Evolutionary conservation across 1,139 yeast genomes (phyloP), one percentile per base, ranked within the genome.

Genomic region (Suhomyces ambrosiae): DNA sequence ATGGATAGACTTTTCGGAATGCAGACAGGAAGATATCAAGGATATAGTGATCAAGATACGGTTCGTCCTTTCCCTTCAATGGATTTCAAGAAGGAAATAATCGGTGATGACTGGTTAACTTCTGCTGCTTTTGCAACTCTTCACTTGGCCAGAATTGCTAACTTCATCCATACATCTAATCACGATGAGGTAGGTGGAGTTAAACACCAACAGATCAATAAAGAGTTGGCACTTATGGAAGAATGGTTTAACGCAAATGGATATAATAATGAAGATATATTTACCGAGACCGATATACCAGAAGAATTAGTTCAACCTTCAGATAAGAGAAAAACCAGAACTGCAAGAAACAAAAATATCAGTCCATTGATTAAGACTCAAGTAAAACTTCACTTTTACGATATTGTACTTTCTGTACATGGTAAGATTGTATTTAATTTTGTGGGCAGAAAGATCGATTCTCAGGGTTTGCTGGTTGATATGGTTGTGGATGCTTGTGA

Each of bases 1-100:
- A 61, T 79, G 63, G 88, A 82, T 48, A 61, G 82, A 38, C 46
- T 78, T 13, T 56, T 78, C 40, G 78, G 79, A 3, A 57, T 80
- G 26, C 86, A 79, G 47, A 65, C 70, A 25, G 86, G 87, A 2
- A 58, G 80, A 35, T 60, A 63, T 32, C 65, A 69, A 44, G 71
- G 71, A 2, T 51, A 80, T 14, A 49, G 62, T 10, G 71, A 69
- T 23, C 47, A 47, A 15, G 79, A 75, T 32, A 49, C 61, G 13
- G 51, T 46, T 15, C 44, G 65, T 4, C 37, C 36, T 11, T 61
- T 61, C 27, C 81, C 83, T 0, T 46, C 54, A 9, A 46, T 53
- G 38, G 63, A 66, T 37, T 61, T 51, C 35, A 53, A 50, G 5
- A 37, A 44, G 9, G 70, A 69, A 42, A 35, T 53, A 2, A 12